phyloP scores from a whole-genome alignment of 2,329 filamentous ascomycete species.

The Fusarium sp. region DNA sequence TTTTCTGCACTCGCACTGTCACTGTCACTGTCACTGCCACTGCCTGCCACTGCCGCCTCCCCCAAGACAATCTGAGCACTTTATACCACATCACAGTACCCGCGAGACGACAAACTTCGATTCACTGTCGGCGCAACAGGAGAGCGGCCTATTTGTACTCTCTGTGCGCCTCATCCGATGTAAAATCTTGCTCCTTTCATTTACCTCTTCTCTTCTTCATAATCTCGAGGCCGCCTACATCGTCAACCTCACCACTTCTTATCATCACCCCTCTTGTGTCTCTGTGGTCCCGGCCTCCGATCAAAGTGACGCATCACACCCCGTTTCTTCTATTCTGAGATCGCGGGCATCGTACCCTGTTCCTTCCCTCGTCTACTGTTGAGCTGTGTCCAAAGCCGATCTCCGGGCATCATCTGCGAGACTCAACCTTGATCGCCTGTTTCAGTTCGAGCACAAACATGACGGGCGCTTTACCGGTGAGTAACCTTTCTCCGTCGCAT shows the following conservation, averaged over 20 bases:
- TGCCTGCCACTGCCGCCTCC: slow-evolving; percentile 2
- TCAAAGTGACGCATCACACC: slow-evolving; percentile 6
- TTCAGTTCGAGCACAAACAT: slow-evolving; percentile 24
- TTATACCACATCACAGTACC: slow-evolving; percentile 34
- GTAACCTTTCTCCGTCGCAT: slow-evolving; percentile 12
- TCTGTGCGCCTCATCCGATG: not conserved
- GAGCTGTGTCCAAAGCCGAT: not conserved
- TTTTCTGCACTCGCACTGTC: slow-evolving; percentile 21
- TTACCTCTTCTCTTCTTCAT: not conserved
- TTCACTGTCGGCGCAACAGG: slow-evolving; percentile 36
- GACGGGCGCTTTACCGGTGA: slow-evolving; percentile 37
- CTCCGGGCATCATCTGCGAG: slow-evolving; percentile 11
- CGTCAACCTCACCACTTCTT: slow-evolving; percentile 3
- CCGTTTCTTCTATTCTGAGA: not conserved
- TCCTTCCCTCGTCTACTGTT: not conserved
- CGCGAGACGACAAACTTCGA: slow-evolving; percentile 23
- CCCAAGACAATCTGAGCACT: slow-evolving; percentile 23
- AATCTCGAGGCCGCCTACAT: not conserved
- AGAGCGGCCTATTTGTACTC: slow-evolving; percentile 32
- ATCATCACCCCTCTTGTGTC: not conserved
- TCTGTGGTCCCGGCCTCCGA: slow-evolving; percentile 2
- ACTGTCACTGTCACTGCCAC: slow-evolving; percentile 27
- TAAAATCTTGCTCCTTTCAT: not conserved
- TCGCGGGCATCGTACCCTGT: not conserved
- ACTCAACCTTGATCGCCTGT: slow-evolving; percentile 13